These are phyloP conservation scores for Gloeophyllum trabeum DNA, from an alignment of 768 basidiomycete species.

Conservation along the genomic window DNA sequence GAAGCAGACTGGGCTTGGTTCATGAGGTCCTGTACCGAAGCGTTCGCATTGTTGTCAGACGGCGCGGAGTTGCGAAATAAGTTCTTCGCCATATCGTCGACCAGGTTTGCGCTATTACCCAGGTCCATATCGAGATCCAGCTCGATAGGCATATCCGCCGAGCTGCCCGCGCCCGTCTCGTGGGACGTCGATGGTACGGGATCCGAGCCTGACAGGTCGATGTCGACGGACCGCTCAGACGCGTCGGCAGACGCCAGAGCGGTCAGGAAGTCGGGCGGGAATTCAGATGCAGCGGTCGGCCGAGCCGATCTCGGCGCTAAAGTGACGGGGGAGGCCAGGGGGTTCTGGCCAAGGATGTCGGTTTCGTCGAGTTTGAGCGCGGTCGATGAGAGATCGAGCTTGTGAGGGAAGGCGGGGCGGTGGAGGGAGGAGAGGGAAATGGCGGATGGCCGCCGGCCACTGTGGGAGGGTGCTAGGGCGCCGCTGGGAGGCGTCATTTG, in stretches of 20 bases:
- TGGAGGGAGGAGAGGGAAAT: constrained; percentile 77
- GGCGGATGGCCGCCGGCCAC: constrained; percentile 55
- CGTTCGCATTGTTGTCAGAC: neutral
- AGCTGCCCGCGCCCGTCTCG: constrained; percentile 37
- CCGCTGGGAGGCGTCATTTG: constrained; percentile 22
- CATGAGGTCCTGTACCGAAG: neutral
- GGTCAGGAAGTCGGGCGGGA: constrained; percentile 53
- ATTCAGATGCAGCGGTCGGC: constrained; percentile 34
- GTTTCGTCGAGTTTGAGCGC: constrained; percentile 58
- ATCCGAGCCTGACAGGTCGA: constrained; percentile 43
- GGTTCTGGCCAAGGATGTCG: constrained; percentile 41
- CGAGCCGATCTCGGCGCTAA: constrained; percentile 74
- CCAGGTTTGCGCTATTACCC: constrained; percentile 21
- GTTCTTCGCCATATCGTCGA: neutral
- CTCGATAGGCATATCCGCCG: constrained; percentile 75
- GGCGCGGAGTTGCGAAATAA: neutral
- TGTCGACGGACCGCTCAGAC: constrained; percentile 28
- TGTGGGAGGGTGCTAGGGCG: constrained; percentile 15
- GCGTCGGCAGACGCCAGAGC: constrained; percentile 29
- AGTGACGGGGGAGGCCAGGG: constrained; percentile 68
- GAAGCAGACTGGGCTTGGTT: neutral
- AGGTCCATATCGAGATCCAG: constrained; percentile 70
- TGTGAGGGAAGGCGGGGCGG: constrained; percentile 56
- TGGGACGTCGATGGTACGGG: constrained; percentile 17
- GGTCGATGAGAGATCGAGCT: constrained; percentile 71